phyloP scores from a whole-genome alignment of 2,329 filamentous ascomycete genomes.

The Alternaria viburni region DNA sequence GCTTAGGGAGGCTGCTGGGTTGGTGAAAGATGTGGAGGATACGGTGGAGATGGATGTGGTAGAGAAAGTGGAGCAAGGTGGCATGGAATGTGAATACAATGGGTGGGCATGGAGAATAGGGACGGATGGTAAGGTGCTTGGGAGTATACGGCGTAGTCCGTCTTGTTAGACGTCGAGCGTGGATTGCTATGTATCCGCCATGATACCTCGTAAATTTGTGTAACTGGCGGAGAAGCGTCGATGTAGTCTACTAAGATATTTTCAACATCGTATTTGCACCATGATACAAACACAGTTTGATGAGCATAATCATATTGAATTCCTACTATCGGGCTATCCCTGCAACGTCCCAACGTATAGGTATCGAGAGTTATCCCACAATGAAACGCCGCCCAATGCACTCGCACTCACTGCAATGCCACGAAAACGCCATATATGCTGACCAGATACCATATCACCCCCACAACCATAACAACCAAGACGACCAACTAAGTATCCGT shows the following conservation, averaged over 20 bases:
- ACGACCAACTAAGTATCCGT: slow-evolving; percentile 16
- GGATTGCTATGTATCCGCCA: background rate
- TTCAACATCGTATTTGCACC: background rate
- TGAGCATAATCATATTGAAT: background rate
- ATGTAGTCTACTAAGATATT: background rate
- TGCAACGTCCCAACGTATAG: background rate
- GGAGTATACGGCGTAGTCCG: background rate
- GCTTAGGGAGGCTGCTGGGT: background rate
- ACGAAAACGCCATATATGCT: slow-evolving; percentile 1
- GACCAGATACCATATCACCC: background rate
- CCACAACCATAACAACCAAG: background rate
- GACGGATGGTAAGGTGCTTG: background rate
- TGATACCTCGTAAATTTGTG: background rate
- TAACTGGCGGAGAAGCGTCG: background rate
- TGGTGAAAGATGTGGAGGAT: background rate
- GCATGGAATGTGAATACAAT: background rate
- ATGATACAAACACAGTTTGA: background rate
- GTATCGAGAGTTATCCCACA: background rate
- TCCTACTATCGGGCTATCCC: background rate
- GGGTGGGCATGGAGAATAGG: background rate
- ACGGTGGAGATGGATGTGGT: no score
- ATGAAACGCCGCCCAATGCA: slow-evolving; percentile 6
- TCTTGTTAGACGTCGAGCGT: background rate
- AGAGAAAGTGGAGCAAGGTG: background rate
- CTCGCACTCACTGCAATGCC: background rate